Evolutionary conservation across 768 basidiomycete species (phyloP).

Genomic region (Dacryopinax spathularia): DNA sequence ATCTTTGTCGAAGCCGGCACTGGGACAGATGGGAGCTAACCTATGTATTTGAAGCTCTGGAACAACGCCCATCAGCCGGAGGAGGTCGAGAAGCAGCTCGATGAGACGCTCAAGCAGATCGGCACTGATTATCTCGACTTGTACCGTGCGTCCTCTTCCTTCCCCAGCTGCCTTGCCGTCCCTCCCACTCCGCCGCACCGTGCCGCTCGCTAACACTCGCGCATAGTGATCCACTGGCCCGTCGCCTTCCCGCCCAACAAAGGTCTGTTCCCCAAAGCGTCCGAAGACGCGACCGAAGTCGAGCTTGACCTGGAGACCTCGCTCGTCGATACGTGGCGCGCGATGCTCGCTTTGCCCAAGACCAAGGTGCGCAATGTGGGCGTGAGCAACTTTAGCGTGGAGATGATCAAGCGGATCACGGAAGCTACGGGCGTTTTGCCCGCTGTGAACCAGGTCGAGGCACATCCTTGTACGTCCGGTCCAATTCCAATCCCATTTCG

Average conservation of each 20-base stretch:
- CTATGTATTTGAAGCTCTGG: constrained; percentile 75
- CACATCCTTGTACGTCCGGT: constrained; percentile 67
- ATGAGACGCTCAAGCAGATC: constrained; percentile 59
- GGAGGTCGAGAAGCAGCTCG: constrained; percentile 55
- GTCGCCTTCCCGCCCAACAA: constrained; percentile 48
- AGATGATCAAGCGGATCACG: constrained; percentile 51
- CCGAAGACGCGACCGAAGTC: constrained; percentile 26
- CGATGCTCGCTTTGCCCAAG: constrained; percentile 54
- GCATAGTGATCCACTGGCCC: constrained; percentile 68
- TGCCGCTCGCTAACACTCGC: background rate
- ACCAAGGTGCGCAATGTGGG: constrained; percentile 58
- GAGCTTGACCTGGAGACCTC: constrained; percentile 44
- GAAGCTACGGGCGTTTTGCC: constrained; percentile 59
- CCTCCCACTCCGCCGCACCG: background rate
- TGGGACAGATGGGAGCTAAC: background rate
- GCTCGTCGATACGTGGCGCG: constrained; percentile 73
- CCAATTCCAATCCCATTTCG: constrained; percentile 24
- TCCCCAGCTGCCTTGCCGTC: background rate
- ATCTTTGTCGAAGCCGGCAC: background rate
- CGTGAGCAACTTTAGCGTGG: constrained; percentile 67
- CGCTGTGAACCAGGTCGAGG: constrained; percentile 67
- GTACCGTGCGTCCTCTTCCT: constrained; percentile 39
- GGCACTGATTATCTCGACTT: constrained; percentile 67
- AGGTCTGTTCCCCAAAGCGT: constrained; percentile 35
- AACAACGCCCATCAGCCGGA: constrained; percentile 55